These are phyloP conservation scores for Trichoderma hamatum DNA, from an alignment of 2,329 filamentous ascomycete genomes.

Conservation along the genomic window DNA sequence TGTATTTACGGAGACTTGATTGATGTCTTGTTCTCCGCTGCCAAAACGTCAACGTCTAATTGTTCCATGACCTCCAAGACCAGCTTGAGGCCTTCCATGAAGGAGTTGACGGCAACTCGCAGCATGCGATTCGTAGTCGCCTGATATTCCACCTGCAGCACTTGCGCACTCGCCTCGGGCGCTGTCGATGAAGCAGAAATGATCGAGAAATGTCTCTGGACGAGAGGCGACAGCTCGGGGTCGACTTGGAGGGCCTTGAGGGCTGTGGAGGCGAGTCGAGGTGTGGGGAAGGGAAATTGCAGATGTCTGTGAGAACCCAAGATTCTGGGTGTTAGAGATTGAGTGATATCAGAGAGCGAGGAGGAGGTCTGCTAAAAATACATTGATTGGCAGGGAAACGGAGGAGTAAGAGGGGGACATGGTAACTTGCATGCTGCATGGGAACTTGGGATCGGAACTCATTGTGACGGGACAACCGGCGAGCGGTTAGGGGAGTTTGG, in stretches of 20 bases:
- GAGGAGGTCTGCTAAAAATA: background rate
- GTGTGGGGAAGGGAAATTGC: conserved; percentile 77
- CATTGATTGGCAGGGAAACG: conserved; percentile 17
- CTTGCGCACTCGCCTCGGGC: conserved; percentile 36
- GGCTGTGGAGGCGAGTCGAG: conserved; percentile 76
- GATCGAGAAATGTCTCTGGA: conserved; percentile 70
- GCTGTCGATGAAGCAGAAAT: conserved; percentile 30
- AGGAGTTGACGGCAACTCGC: conserved; percentile 92
- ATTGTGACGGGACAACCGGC: conserved; percentile 16
- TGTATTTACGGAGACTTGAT: conserved; percentile 13
- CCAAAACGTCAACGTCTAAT: conserved; percentile 79
- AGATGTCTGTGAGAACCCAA: conserved; percentile 61
- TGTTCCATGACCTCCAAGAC: conserved; percentile 89
- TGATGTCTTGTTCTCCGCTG: background rate
- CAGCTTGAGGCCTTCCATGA: conserved; percentile 86
- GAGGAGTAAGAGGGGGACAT: conserved; percentile 15
- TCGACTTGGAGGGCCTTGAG: conserved; percentile 80
- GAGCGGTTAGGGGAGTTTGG: background rate
- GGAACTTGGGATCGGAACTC: conserved; percentile 54
- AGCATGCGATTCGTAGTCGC: conserved; percentile 97
- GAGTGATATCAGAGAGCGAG: background rate
- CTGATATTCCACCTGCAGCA: conserved; percentile 75
- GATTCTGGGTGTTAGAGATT: background rate
- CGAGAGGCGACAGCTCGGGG: conserved; percentile 82
- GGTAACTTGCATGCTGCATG: conserved; percentile 61